phyloP scores from a whole-genome alignment of 208 protist genomes.

The Leishmania mexicana region DNA sequence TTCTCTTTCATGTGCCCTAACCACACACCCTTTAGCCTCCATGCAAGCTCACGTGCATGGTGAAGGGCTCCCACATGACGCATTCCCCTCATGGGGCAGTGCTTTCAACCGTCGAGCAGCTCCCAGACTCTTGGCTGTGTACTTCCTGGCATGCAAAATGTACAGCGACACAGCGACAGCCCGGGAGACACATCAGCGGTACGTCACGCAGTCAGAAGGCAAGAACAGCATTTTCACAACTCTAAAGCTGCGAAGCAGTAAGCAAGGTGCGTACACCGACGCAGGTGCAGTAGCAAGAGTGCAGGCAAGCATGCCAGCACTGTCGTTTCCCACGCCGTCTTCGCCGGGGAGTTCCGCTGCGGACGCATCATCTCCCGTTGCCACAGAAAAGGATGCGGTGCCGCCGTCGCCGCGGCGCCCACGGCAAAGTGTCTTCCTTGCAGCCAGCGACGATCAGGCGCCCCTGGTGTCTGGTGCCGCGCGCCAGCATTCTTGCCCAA shows the following conservation, averaged over 20 bases:
- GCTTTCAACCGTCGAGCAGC: conserved; percentile 38
- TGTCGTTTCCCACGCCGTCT: neutral
- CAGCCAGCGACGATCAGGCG: neutral
- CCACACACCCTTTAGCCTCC: neutral
- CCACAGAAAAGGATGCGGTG: neutral
- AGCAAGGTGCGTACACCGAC: conserved; percentile 9
- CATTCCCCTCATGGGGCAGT: conserved; percentile 33
- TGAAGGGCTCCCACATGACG: conserved; percentile 44
- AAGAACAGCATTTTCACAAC: conserved; percentile 31
- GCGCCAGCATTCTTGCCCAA: neutral
- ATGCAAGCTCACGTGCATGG: conserved; percentile 40
- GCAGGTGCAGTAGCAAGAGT: neutral
- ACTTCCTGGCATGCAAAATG: conserved; percentile 34
- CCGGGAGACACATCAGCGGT: conserved; percentile 44
- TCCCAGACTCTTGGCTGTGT: conserved; percentile 36
- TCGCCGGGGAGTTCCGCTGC: neutral
- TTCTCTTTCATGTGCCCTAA: conserved; percentile 4
- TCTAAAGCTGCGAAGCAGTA: conserved; percentile 32
- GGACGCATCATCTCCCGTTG: neutral
- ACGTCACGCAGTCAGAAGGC: conserved; percentile 33
- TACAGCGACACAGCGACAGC: conserved; percentile 40
- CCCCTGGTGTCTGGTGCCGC: neutral
- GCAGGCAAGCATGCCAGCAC: neutral
- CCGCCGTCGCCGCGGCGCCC: neutral
- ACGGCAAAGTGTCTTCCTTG: neutral